Evolutionary conservation across 306 rosid species (phyloP), one percentile per base, ranked within the genome.

Genomic region (Purshia tridentata): DNA sequence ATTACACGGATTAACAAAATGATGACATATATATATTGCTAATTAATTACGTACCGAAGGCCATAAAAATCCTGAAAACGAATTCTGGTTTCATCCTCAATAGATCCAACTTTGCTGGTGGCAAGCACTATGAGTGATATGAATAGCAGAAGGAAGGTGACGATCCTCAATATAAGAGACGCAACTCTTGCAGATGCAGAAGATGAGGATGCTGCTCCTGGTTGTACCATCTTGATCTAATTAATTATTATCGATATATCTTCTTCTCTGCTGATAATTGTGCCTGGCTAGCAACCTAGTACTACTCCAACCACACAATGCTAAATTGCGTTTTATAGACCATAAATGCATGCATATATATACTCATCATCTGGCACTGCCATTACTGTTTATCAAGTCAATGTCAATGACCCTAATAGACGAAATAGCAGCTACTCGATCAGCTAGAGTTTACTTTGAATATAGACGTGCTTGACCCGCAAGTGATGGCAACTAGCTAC

Each of bases 41-140:
- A 23, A 23, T 23, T 23, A 29, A 29, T 29, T 29, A 29, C 35
- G 35, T 65, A 85, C 96, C 87, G 10, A 56, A 73, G 87, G 75
- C 89, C 77, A 39, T 65, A 65, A 23, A 82, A 0, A 68, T 82
- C 86, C 1, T 37, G 63, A 70, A 86, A 86, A 72, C 58, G 81
- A 68, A 54, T 0, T 57, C 63, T 60, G 3, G 5, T 4, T 3
- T 4, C 11, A 10, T 20, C 72, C 13, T 4, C 4, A 0, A 0
- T 4, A 0, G 0, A 0, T 2, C 10, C 11, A 0, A 22, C 13
- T 4, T 66, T 65, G 57, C 46, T 67, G 10, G 72, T 45, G 29
- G 86, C 76, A 16, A 85, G 77, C 58, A 90, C 54, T 9, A 88
- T 76, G 51, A 88, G 87, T 0, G 96, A 75, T 40, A 78, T 80